These are phyloP conservation scores for Aspergillus brunneoviolaceus DNA, from an alignment of 2,329 filamentous ascomycete species.

Conservation along the genomic window DNA sequence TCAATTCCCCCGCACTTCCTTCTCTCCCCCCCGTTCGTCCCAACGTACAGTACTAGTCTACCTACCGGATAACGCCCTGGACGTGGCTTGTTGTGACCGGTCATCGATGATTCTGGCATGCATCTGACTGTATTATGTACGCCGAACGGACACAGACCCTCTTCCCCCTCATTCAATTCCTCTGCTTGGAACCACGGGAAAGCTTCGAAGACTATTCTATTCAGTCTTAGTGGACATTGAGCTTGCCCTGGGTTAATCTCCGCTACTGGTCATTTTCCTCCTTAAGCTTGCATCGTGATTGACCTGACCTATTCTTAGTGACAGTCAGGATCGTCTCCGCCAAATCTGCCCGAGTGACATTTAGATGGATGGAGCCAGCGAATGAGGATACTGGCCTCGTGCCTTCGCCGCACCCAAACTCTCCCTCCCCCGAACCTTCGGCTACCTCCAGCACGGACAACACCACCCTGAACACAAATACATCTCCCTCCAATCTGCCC, in stretches of 20 bases:
- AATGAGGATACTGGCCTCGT: constrained; percentile 38
- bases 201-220: constrained; percentile 10
- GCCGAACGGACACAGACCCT: not conserved
- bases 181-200: constrained; percentile 5
- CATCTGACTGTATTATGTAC: not conserved
- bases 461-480: constrained; percentile 12
- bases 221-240: not conserved
- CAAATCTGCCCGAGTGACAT: constrained; percentile 16
- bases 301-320: constrained; percentile 17
- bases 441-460: constrained; percentile 10
- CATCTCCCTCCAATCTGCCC: constrained; percentile 8
- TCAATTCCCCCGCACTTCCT: not conserved
- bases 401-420: constrained; percentile 29
- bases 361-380: constrained; percentile 45
- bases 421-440: constrained; percentile 20
- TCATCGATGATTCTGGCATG: not conserved
- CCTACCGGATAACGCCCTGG: not conserved
- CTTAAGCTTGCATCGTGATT: constrained; percentile 16
- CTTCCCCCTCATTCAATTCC: not conserved
- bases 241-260: constrained; percentile 10
- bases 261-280: constrained; percentile 13
- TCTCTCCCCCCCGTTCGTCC: not conserved
- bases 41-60: not conserved
- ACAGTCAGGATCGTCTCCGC: constrained; percentile 10
- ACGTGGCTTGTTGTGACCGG: not conserved